These are phyloP conservation scores for Millerago galiae DNA, from an alignment of 805 yeast genomes.

Conservation along the genomic window DNA sequence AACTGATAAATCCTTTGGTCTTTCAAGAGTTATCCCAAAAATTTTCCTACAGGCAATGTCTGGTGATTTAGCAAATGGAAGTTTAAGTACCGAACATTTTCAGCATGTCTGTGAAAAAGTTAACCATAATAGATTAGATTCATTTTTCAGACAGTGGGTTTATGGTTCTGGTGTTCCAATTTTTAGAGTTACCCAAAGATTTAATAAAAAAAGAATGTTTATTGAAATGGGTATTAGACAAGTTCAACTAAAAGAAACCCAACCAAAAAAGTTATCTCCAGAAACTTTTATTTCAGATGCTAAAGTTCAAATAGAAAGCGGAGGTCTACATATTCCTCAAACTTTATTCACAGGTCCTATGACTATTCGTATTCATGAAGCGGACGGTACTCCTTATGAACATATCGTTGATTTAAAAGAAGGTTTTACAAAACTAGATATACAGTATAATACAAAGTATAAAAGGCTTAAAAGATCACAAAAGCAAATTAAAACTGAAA, in stretches of 20 bases:
- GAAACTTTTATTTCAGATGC: slow-evolving; percentile 36
- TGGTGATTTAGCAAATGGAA: slow-evolving; percentile 77
- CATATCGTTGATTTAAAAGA: slow-evolving; percentile 92
- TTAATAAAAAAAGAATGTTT: slow-evolving; percentile 89
- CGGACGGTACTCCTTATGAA: slow-evolving; percentile 98
- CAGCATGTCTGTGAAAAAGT: slow-evolving; percentile 94
- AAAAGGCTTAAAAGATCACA: slow-evolving; percentile 68
- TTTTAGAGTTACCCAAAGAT: slow-evolving; percentile 82
- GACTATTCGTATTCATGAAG: slow-evolving; percentile 95
- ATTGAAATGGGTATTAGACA: slow-evolving; percentile 94
- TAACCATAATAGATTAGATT: slow-evolving; percentile 73
- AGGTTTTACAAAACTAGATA: slow-evolving; percentile 77
- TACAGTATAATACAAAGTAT: slow-evolving; percentile 91
- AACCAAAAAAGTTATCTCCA: slow-evolving; percentile 28
- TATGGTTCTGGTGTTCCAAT: slow-evolving; percentile 83
- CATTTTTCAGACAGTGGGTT: slow-evolving; percentile 92
- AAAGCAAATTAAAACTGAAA: slow-evolving; percentile 32
- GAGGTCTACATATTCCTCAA: slow-evolving; percentile 13
- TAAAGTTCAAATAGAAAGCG: slow-evolving; percentile 11
- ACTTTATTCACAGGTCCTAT: slow-evolving; percentile 81
- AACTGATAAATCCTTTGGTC: slow-evolving; percentile 89
- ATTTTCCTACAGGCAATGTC: slow-evolving; percentile 92
- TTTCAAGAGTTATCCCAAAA: slow-evolving; percentile 86
- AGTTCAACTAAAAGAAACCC: slow-evolving; percentile 62
- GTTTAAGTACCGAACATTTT: slow-evolving; percentile 75